Percentiles rank a stretch among this genome's conserved stretches.
phyloP scores from a whole-genome alignment of 1,284 basidiomycete genomes.

The Afroboletus lepidellus region DNA sequence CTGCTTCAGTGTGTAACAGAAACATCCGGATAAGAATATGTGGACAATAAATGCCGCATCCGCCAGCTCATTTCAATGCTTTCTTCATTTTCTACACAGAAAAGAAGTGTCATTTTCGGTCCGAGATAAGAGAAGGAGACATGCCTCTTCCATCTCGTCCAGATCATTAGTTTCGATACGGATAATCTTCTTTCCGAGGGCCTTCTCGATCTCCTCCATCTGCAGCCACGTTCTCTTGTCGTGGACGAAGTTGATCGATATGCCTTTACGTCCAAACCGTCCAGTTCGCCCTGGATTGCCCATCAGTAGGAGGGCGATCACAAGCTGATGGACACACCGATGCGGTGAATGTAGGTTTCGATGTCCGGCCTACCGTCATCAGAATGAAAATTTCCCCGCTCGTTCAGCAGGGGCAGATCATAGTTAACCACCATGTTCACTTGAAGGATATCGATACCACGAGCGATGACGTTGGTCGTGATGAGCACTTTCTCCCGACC shows the following conservation, averaged over 20 bases:
- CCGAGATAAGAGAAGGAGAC: constrained; percentile 15
- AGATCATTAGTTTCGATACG: constrained; percentile 82
- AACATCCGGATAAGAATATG: background rate
- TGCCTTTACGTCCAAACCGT: constrained; percentile 91
- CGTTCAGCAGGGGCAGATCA: constrained; percentile 87
- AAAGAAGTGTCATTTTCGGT: constrained; percentile 1
- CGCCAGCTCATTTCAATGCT: constrained; percentile 55
- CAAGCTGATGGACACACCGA: constrained; percentile 59
- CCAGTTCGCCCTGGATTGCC: constrained; percentile 80
- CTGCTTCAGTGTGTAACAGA: background rate
- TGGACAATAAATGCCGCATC: background rate
- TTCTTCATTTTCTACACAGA: constrained; percentile 68
- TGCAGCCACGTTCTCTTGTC: constrained; percentile 81
- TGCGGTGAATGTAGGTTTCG: constrained; percentile 98
- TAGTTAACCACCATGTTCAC: constrained; percentile 99
- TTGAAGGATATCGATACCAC: constrained; percentile 98
- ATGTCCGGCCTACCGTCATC: constrained; percentile 73
- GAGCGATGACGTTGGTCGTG: constrained; percentile 97
- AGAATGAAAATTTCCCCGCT: constrained; percentile 48
- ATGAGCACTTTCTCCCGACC: constrained; percentile 97
- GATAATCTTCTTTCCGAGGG: constrained; percentile 73
- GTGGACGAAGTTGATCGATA: constrained; percentile 96
- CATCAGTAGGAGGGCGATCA: constrained; percentile 2
- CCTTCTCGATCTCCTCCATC: constrained; percentile 82
- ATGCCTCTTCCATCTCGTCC: constrained; percentile 87